Evolutionary conservation across 2,329 filamentous ascomycete species (phyloP).

Genomic region (Aureobasidium sp.): DNA sequence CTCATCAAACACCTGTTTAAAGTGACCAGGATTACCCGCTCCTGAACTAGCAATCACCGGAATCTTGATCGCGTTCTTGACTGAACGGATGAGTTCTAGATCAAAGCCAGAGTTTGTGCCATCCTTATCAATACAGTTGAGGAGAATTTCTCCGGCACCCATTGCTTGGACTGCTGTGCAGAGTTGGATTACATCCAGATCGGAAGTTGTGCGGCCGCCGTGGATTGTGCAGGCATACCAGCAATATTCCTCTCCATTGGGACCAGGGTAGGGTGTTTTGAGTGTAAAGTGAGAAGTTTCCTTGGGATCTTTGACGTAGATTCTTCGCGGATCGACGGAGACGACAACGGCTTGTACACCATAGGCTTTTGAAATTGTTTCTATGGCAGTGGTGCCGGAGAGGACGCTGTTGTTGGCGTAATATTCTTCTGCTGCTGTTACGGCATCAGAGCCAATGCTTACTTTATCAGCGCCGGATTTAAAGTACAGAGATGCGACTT

Average conservation of each 20-base stretch:
- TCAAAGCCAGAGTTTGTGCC: conserved; percentile 94
- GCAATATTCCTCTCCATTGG: conserved; percentile 69
- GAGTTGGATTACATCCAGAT: conserved; percentile 86
- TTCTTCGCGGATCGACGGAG: conserved; percentile 83
- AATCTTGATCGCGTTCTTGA: conserved; percentile 76
- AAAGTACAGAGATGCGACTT: conserved; percentile 96
- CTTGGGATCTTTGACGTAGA: conserved; percentile 65
- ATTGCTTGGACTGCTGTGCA: conserved; percentile 86
- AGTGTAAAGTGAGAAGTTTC: conserved; percentile 70
- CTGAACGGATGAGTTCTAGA: conserved; percentile 78
- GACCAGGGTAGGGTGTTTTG: conserved; percentile 59
- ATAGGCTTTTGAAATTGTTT: conserved; percentile 88
- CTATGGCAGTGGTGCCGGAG: conserved; percentile 79
- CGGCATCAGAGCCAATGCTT: conserved; percentile 90
- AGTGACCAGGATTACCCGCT: conserved; percentile 79
- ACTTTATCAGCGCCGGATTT: conserved; percentile 95
- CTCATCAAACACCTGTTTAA: conserved; percentile 78
- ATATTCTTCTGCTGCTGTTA: conserved; percentile 86
- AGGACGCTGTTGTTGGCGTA: conserved; percentile 60
- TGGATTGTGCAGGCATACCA: conserved; percentile 99
- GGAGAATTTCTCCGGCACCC: conserved; percentile 86
- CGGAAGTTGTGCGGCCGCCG: conserved; percentile 86
- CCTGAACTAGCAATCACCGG: conserved; percentile 94
- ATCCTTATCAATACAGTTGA: conserved; percentile 97
- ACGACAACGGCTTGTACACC: conserved; percentile 96